Evolutionary conservation across 2,329 filamentous ascomycete species (phyloP).

Genomic region (Hymenotorrendiella dingleyae): DNA sequence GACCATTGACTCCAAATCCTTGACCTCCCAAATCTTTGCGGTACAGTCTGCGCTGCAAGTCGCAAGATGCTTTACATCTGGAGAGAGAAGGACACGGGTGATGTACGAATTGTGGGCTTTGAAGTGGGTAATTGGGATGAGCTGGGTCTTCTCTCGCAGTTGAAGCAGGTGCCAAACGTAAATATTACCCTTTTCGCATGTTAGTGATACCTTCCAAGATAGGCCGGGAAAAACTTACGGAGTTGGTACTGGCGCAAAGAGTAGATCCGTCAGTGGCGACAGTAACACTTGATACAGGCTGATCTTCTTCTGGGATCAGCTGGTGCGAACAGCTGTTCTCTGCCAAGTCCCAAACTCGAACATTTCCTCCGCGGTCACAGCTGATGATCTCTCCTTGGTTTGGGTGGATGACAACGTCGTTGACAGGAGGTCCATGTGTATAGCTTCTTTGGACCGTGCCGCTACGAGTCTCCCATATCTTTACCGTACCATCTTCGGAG

Average conservation of each 20-base stretch:
- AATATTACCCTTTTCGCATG: slow-evolving; percentile 68
- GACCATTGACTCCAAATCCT: slow-evolving; percentile 54
- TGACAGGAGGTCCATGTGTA: slow-evolving; percentile 79
- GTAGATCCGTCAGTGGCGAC: slow-evolving; percentile 91
- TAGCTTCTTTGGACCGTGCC: slow-evolving; percentile 79
- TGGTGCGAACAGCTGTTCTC: slow-evolving; percentile 97
- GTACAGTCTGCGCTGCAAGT: slow-evolving; percentile 74
- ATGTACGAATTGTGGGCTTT: slow-evolving; percentile 68
- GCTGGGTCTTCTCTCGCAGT: slow-evolving; percentile 57
- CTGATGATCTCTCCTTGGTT: slow-evolving; percentile 98
- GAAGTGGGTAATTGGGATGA: slow-evolving; percentile 67
- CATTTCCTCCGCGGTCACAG: slow-evolving; percentile 87
- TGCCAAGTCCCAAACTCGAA: slow-evolving; percentile 91
- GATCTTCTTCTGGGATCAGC: slow-evolving; percentile 92
- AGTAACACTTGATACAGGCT: slow-evolving; percentile 88
- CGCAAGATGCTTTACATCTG: slow-evolving; percentile 68
- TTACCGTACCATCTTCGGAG: slow-evolving; percentile 72
- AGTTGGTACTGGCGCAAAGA: slow-evolving; percentile 88
- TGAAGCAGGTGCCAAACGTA: slow-evolving; percentile 96
- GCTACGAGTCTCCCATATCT: slow-evolving; percentile 31
- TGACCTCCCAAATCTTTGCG: slow-evolving; percentile 91
- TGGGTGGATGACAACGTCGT: slow-evolving; percentile 98
- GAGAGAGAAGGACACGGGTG: slow-evolving; percentile 66
- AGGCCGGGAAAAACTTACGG: slow-evolving; percentile 44
- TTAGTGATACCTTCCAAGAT: slow-evolving; percentile 11